A percentile compares a stretch with the other conserved stretches of the same genome.
Conservation (phyloP, 768 basidiomycete species). For the Lentinus tigrinus region DNA sequence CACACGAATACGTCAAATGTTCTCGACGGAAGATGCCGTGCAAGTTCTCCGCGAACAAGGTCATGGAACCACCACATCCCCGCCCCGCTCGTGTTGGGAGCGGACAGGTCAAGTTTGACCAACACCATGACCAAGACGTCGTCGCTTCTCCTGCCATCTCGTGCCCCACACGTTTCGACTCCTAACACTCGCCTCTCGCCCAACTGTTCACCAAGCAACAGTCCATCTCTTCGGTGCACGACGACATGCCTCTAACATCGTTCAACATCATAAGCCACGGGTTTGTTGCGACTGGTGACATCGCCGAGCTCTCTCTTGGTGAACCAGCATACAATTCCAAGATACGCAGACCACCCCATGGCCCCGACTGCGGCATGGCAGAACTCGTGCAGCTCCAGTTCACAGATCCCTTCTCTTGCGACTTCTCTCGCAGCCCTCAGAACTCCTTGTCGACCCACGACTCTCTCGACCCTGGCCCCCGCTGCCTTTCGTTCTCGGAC, state of each 20-base stretch:
- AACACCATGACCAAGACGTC: background rate
- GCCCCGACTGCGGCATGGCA: background rate
- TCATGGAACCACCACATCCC: background rate
- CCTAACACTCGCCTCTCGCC: too few species aligned
- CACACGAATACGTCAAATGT: conserved; percentile 1
- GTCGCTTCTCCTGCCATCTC: background rate
- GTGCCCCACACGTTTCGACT: background rate
- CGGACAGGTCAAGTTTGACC: background rate
- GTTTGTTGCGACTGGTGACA: conserved; percentile 12
- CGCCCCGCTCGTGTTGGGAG: background rate
- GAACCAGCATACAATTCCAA: background rate
- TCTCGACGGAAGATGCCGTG: background rate
- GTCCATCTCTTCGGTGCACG: background rate
- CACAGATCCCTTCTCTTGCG: conserved; percentile 1
- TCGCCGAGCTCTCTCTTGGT: conserved; percentile 13
- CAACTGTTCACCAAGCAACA: background rate
- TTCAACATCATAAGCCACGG: background rate
- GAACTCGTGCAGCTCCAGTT: background rate
- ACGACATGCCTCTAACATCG: background rate
- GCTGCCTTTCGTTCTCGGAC: background rate
- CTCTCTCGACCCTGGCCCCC: background rate
- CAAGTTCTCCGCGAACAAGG: background rate
- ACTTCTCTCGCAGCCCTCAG: background rate
- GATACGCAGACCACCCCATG: background rate
- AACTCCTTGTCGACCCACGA: background rate